These are phyloP conservation scores for Eimeria necatrix DNA, from an alignment of 169 alveolate genomes.

Conservation along the genomic window DNA sequence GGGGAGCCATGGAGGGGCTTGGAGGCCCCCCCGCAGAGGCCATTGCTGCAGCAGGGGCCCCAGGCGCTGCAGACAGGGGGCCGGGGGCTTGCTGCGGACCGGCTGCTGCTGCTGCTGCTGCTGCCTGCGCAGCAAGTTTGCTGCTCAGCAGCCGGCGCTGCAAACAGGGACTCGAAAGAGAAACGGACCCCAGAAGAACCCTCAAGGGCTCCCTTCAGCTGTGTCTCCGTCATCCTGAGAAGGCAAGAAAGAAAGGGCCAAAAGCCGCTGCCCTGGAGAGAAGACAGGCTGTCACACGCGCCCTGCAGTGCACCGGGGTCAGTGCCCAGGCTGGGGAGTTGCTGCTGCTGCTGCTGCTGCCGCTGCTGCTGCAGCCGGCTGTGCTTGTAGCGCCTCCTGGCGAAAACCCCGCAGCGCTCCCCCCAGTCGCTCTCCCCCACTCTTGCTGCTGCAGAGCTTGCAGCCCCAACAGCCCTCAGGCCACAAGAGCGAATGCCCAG, in stretches of 20 bases:
- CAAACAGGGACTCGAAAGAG: background rate
- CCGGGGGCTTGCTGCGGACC: background rate
- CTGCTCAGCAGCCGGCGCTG: conserved; percentile 17
- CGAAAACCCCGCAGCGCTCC: background rate
- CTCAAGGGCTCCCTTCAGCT: conserved; percentile 49
- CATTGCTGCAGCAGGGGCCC: conserved; percentile 10
- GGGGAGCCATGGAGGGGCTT: conserved; percentile 7
- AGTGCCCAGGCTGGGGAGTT: background rate
- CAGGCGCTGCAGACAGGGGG: background rate
- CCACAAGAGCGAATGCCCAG: conserved; percentile 6
- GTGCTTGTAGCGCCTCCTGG: background rate
- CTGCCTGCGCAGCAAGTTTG: background rate
- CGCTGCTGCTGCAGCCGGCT: conserved; percentile 23
- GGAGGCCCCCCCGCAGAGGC: conserved; percentile 38
- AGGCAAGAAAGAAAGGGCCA: conserved; percentile 68
- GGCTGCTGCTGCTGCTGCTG: background rate
- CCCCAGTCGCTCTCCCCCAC: background rate
- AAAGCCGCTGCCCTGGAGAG: conserved; percentile 61
- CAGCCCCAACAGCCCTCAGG: conserved; percentile 37
- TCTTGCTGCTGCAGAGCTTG: background rate
- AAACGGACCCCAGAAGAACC: background rate
- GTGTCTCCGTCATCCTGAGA: conserved; percentile 30
- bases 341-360: conserved; percentile 58
- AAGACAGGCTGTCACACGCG: conserved; percentile 45
- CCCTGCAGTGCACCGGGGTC: background rate